Evolutionary conservation across 2,329 filamentous ascomycete species (phyloP), one percentile per base, ranked within the genome.

Genomic region (Penicillium sp.): DNA sequence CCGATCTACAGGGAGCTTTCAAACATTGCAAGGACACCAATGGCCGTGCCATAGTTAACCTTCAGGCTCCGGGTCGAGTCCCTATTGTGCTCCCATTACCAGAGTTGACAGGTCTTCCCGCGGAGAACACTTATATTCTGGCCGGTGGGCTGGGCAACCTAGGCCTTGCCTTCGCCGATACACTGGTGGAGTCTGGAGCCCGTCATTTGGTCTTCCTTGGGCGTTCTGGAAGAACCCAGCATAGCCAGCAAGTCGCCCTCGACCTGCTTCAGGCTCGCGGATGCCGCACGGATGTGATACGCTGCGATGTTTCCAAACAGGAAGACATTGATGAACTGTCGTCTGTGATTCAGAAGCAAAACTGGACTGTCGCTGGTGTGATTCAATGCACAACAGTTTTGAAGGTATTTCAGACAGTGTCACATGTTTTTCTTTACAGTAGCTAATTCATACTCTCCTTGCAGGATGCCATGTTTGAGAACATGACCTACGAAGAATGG

Each of bases 121-220:
- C 44, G 9, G 41, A 46, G 24, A 41, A 43, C 8, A 60, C 59
- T 2, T 62, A 59, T 9, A 50, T 62, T 5, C 50, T 62, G 20
- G 57, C 56, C 8, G 58, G 58, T 41, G 60, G 60, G 1, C 41
- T 62, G n/a, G 57, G 60, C 8, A 56, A 54, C 25, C 47, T 62
- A 1, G 60, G 60, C 12, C 49, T 60, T 23, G 52, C 57, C 7
- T 39, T 59, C 25, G 60, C 60, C 6, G 46, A 54, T 9, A 59
- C 49, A 3, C 44, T 62, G 35, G 49, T 49, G 6, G 44, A 50
- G 7, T 52, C 46, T 38, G 58, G 59, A 6, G 57, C 59, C 13
- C 53, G 54, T 3, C 56, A 62, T 35, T 43, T 61, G n/a, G 51
- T 61, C 2, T 60, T 62, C 51, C 54, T 61, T 31, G 50, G 50